Conservation (phyloP, 495 filamentous ascomycete genomes). For the Talaromyces proteolyticus region DNA sequence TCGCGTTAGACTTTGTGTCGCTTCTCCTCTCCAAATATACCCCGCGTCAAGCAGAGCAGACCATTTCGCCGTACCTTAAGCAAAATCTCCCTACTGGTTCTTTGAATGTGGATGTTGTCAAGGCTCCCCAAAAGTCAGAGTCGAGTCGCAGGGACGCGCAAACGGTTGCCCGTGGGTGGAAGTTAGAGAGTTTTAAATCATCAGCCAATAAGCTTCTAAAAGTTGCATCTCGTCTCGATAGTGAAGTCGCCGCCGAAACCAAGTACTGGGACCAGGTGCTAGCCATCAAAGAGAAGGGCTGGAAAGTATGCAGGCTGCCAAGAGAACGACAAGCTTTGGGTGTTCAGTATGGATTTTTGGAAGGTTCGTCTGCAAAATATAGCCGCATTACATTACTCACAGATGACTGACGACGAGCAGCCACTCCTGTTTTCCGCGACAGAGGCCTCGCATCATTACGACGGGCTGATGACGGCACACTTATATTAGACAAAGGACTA, state of each 20-base stretch:
- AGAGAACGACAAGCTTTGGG: conserved; percentile 68
- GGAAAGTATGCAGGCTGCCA: conserved; percentile 72
- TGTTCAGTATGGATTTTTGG: conserved; percentile 84
- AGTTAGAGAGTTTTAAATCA: conserved; percentile 65
- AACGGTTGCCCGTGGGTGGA: conserved; percentile 68
- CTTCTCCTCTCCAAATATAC: conserved; percentile 74
- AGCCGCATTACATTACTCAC: neutral
- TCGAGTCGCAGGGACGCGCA: conserved; percentile 44
- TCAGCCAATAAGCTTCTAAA: conserved; percentile 70
- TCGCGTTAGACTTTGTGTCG: conserved; percentile 77
- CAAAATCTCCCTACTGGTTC: conserved; percentile 64
- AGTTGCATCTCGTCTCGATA: conserved; percentile 64
- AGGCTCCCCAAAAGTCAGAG: conserved; percentile 47
- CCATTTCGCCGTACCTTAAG: conserved; percentile 65
- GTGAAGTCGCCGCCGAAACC: conserved; percentile 70
- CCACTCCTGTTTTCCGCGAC: conserved; percentile 67
- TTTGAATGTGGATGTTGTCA: conserved; percentile 67
- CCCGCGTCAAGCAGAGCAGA: conserved; percentile 57
- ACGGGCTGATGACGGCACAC: conserved; percentile 64
- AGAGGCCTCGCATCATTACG: conserved; percentile 73
- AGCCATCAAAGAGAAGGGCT: conserved; percentile 73
- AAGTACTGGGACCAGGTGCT: conserved; percentile 86
- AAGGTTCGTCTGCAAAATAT: conserved; percentile 36
- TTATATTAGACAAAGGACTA: conserved; percentile 67
- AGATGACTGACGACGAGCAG: conserved; percentile 19